phyloP scores from a whole-genome alignment of 345 rosid genomes.

The Salix suchowensis region DNA sequence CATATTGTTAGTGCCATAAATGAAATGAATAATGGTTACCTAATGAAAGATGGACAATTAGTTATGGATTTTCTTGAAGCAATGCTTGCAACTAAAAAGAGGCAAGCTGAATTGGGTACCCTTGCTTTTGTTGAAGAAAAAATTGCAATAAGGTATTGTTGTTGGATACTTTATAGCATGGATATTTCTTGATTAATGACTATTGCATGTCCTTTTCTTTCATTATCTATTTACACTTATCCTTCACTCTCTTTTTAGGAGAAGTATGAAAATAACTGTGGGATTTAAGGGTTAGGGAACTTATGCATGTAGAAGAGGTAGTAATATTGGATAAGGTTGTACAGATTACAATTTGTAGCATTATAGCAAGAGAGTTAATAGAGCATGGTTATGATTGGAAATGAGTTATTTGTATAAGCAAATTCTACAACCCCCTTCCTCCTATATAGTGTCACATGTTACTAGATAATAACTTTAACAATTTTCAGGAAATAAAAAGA shows the following conservation, averaged over 20 bases:
- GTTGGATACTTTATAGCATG: not conserved
- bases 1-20: constrained; percentile 37
- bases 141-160: constrained; percentile 59
- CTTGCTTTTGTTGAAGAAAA: constrained; percentile 66
- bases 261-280: constrained; percentile 79
- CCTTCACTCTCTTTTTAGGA: constrained; percentile 40
- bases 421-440: not conserved
- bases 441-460: not conserved
- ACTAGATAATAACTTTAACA: not conserved
- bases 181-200: constrained; percentile 8
- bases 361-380: not conserved
- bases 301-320: constrained; percentile 93
- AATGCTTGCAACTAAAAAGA: constrained; percentile 81
- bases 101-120: constrained; percentile 88
- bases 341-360: not conserved
- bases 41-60: constrained; percentile 66
- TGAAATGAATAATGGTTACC: constrained; percentile 48
- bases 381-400: not conserved
- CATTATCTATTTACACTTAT: not conserved
- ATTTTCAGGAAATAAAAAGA: constrained; percentile 86
- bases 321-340: constrained; percentile 90
- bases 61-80: constrained; percentile 80
- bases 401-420: not conserved
- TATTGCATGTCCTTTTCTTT: not conserved
- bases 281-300: constrained; percentile 86